A percentile compares a stretch with the other conserved stretches of the same genome.
These are phyloP conservation scores for Suillus hirtellus DNA, from an alignment of 768 basidiomycete genomes.

Conservation along the genomic window DNA sequence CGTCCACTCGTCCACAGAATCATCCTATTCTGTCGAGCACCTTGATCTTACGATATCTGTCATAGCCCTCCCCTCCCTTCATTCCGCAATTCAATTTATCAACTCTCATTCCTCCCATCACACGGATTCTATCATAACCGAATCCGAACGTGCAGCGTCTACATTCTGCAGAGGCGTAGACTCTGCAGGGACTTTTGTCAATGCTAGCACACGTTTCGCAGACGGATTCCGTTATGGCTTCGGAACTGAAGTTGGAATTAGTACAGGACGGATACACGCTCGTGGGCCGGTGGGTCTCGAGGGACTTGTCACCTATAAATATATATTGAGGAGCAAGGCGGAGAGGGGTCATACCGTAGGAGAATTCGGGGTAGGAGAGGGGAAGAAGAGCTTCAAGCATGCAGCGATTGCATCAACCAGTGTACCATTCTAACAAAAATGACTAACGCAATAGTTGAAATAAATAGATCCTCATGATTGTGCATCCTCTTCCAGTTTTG, in stretches of 20 bases:
- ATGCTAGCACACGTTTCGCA: slow-evolving; percentile 94
- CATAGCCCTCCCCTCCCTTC: slow-evolving; percentile 66
- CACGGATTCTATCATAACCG: slow-evolving; percentile 91
- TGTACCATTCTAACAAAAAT: slow-evolving; percentile 25
- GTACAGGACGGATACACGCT: slow-evolving; percentile 95
- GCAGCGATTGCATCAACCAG: slow-evolving; percentile 21
- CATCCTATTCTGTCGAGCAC: slow-evolving; percentile 85
- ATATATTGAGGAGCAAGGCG: slow-evolving; percentile 79
- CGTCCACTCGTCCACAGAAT: slow-evolving; percentile 53
- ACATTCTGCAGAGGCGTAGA: slow-evolving; percentile 87
- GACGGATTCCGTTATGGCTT: slow-evolving; percentile 97
- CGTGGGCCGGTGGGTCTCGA: slow-evolving; percentile 95
- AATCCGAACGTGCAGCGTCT: slow-evolving; percentile 61
- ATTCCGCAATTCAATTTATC: slow-evolving; percentile 82
- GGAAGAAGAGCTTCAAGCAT: slow-evolving; percentile 77
- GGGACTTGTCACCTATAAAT: slow-evolving; percentile 95
- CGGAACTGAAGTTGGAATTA: slow-evolving; percentile 97
- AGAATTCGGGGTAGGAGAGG: slow-evolving; percentile 75
- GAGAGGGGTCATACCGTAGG: slow-evolving; percentile 79
- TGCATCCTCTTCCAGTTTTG: slow-evolving; percentile 47
- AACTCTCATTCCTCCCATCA: slow-evolving; percentile 94
- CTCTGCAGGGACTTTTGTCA: slow-evolving; percentile 89
- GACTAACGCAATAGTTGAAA: not conserved
- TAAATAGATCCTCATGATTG: slow-evolving; percentile 23
- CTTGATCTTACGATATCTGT: slow-evolving; percentile 85